Evolutionary conservation across 768 basidiomycete species (phyloP).

Genomic region (Sporobolomyces pararoseus): DNA sequence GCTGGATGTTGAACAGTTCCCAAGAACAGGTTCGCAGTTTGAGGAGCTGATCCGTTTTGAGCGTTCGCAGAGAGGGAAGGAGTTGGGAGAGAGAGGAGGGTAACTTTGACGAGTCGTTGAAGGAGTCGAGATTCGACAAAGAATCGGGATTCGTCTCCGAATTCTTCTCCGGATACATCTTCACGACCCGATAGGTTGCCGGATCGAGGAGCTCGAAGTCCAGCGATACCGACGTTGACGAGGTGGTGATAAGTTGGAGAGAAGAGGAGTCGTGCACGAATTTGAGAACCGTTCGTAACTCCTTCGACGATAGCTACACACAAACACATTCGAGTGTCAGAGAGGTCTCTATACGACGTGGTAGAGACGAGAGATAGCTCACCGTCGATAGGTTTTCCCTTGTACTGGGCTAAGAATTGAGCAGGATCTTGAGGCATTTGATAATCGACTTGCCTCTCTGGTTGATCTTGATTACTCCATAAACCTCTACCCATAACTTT

Average conservation of each 20-base stretch:
- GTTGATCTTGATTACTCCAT: slow-evolving; percentile 17
- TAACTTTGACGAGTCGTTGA: slow-evolving; percentile 70
- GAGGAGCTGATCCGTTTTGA: slow-evolving; percentile 52
- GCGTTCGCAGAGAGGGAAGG: slow-evolving; percentile 51
- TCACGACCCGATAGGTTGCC: slow-evolving; percentile 48
- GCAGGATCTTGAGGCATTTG: slow-evolving; percentile 86
- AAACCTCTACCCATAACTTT: slow-evolving; percentile 49
- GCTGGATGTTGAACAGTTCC: slow-evolving; percentile 85
- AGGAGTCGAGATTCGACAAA: slow-evolving; percentile 83
- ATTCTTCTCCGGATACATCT: slow-evolving; percentile 64
- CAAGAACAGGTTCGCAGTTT: slow-evolving; percentile 80
- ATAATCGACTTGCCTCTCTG: slow-evolving; percentile 70
- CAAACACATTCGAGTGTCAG: background rate
- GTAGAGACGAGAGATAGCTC: slow-evolving; percentile 39
- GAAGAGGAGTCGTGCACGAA: slow-evolving; percentile 81
- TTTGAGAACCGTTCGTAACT: slow-evolving; percentile 84
- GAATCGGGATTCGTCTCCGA: slow-evolving; percentile 80
- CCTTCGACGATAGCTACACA: slow-evolving; percentile 79
- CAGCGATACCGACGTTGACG: slow-evolving; percentile 70
- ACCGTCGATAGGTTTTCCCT: slow-evolving; percentile 87
- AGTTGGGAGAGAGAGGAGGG: slow-evolving; percentile 73
- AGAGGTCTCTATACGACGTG: background rate
- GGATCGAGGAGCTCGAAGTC: slow-evolving; percentile 69
- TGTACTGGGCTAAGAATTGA: slow-evolving; percentile 83
- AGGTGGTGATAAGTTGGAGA: slow-evolving; percentile 87